Percentiles rank a stretch among this genome's conserved stretches.
phyloP scores from a whole-genome alignment of 129 eudicot genomes.

The Centaurea solstitialis region DNA sequence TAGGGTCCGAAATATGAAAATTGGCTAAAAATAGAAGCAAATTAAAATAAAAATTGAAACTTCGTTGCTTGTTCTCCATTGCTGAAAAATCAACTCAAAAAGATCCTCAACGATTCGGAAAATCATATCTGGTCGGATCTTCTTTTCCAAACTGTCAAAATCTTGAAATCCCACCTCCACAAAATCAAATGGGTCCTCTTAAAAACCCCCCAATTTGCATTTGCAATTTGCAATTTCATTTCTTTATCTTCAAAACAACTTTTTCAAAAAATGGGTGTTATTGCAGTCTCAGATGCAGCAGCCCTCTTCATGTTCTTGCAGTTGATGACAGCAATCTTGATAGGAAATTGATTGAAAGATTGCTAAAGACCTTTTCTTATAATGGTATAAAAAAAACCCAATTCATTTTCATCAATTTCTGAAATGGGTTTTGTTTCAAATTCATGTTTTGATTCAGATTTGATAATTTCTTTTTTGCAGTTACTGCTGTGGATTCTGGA shows the following conservation, averaged over 20 bases:
- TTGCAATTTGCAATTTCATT: neutral
- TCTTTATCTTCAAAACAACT: slow-evolving; percentile 6
- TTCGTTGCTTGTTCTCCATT: slow-evolving; percentile 48
- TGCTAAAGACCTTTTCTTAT: slow-evolving; percentile 66
- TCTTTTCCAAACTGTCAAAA: slow-evolving; percentile 66
- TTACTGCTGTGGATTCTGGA: slow-evolving; percentile 84
- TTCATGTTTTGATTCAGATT: neutral
- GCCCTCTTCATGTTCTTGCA: slow-evolving; percentile 73
- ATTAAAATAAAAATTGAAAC: slow-evolving; percentile 37
- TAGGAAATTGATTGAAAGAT: slow-evolving; percentile 66
- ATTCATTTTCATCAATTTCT: neutral
- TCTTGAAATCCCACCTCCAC: slow-evolving; percentile 34
- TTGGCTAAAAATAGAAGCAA: slow-evolving; percentile 18
- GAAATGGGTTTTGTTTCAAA: neutral
- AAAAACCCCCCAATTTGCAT: slow-evolving; percentile 22
- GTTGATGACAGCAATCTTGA: slow-evolving; percentile 81
- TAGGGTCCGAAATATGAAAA: neutral
- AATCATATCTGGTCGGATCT: slow-evolving; percentile 64
- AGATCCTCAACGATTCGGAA: slow-evolving; percentile 54
- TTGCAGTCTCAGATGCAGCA: slow-evolving; percentile 31
- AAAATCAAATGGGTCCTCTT: slow-evolving; percentile 30
- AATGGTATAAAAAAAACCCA: slow-evolving; percentile 43
- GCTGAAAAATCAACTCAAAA: slow-evolving; percentile 38
- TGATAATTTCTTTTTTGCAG: slow-evolving; percentile 26
- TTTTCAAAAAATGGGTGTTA: slow-evolving; percentile 42